Base-by-base conservation (phyloP, 768 basidiomycete genomes). In the Boletellus ananiceps region DNA sequence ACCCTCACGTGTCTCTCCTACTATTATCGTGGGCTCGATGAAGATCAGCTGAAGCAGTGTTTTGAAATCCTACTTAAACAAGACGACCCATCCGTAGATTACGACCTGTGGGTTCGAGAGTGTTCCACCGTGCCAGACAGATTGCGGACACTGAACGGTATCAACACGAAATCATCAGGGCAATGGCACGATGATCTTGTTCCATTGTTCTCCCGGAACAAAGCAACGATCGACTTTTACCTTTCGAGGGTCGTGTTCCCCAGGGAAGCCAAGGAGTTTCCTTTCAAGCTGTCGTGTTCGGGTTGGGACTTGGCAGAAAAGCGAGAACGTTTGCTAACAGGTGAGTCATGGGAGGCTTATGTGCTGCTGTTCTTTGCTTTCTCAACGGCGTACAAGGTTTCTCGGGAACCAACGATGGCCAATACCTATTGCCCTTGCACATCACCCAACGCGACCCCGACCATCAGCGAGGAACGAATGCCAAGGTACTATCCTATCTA, bases 341-440 rank as follows among this genome's bases (percentile, higher is more conserved):
- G 62, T 52, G 40, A 47, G 39, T 41, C 16, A 23, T 21, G 0
- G 35, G 25, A 9, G 7, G 13, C 3, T 4, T n/a, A 16, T 11
- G 19, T 14, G 6, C 16, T 8, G 15, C n/a, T 13, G 18, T 11
- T 16, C 11, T 11, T 15, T 8, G 16, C 9, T 31, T n/a, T 9
- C 39, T 46, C 5, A 38, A 18, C 14, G 11, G 4, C 39, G 25
- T 13, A 13, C 5, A 34, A 27, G 53, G 53, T 7, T 65, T 65
- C 47, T 64, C 62, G 39, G 63, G 63, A 6, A 65, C 63, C 0
- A 65, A 65, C 12, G 63, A 65, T 40, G 46, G 47, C 15, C 52
- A 55, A 3, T 63, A 63, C 47, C 49, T 69, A 6, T 44, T 70
- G 3, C 68, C 68, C 4, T 47, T 54, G 1, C 58, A 62, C 2